Percentiles rank a stretch among this genome's conserved stretches.
These are phyloP conservation scores for Candida maltosa DNA, from an alignment of 805 yeast genomes.

Conservation along the genomic window DNA sequence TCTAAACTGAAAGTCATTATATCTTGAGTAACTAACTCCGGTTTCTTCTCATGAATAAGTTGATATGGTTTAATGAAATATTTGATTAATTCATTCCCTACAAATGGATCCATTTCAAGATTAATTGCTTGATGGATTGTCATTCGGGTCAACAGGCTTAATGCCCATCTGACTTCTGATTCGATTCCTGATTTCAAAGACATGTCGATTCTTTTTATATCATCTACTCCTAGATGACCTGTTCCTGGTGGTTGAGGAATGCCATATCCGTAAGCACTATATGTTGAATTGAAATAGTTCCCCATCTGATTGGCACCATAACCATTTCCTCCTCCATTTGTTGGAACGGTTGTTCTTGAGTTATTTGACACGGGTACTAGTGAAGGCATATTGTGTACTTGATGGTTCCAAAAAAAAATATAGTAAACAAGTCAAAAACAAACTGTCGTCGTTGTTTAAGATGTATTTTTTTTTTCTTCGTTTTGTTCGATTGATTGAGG, in stretches of 20 bases:
- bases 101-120: slow-evolving; percentile 39
- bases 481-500: no score
- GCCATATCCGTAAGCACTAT: slow-evolving; percentile 1
- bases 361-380: slow-evolving; percentile 8
- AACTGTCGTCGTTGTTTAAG: no score
- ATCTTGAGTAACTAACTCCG: slow-evolving; percentile 14
- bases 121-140: slow-evolving; percentile 48
- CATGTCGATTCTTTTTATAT: slow-evolving; percentile 64
- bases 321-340: slow-evolving; percentile 4
- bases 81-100: slow-evolving; percentile 40
- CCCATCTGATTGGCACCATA: neutral
- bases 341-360: slow-evolving; percentile 7
- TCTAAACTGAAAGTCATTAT: slow-evolving; percentile 29
- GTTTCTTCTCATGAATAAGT: slow-evolving; percentile 15
- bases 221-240: slow-evolving; percentile 55
- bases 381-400: no score
- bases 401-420: no score
- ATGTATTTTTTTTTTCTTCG: no score
- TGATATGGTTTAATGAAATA: slow-evolving; percentile 34
- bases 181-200: slow-evolving; percentile 63
- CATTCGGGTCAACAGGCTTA: slow-evolving; percentile 49
- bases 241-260: slow-evolving; percentile 20
- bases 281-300: neutral
- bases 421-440: no score
- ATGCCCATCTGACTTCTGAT: slow-evolving; percentile 70